Evolutionary conservation across 176 grass and related monocot genomes (phyloP), one percentile per base, ranked within the genome.

Genomic region (Lolium perenne): DNA sequence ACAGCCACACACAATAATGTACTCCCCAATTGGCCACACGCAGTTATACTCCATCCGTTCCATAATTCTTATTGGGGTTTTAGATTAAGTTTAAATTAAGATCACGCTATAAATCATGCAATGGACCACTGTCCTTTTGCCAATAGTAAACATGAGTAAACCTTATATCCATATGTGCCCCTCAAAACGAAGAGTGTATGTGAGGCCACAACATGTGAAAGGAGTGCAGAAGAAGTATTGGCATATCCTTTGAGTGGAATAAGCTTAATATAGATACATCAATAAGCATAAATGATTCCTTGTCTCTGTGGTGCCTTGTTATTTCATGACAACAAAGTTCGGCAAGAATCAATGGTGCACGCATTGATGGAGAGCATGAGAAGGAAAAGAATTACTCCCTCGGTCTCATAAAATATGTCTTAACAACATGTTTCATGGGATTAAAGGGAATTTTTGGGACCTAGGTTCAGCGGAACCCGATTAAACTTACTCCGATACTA

Each of bases 311-410:
- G 18, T 12, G 3, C 59, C 32, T 45, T 69, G 59, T 56, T n/a
- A 43, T 64, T n/a, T 65, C 20, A 3, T 20, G 57, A 38, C 55
- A 61, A 4, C 15, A 45, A 57, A 85, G 74, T 62, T 71, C 2
- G 54, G 54, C 46, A n/a, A 32, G 82, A 64, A 84, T 79, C 65
- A 73, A 64, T 22, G 47, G 65, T 16, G 29, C 77, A 46, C 29
- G 79, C 64, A 83, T 82, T 82, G 88, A 83, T 83, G 56, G 55
- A 54, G 49, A 79, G 55, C 79, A 73, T 72, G 73, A 48, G 64
- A 84, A 29, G 1, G 9, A 47, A 73, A 23, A 11, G 54, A 29
- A 59, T 87, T 35, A 35, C 32, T 35, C 32, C 2, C 32, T 35
- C 32, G 32, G 32, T 35, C 32, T 35, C 32, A 35, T 35, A 35